Evolutionary conservation across 1,284 basidiomycete genomes (phyloP).

Genomic region (Cryptococcus floricola): DNA sequence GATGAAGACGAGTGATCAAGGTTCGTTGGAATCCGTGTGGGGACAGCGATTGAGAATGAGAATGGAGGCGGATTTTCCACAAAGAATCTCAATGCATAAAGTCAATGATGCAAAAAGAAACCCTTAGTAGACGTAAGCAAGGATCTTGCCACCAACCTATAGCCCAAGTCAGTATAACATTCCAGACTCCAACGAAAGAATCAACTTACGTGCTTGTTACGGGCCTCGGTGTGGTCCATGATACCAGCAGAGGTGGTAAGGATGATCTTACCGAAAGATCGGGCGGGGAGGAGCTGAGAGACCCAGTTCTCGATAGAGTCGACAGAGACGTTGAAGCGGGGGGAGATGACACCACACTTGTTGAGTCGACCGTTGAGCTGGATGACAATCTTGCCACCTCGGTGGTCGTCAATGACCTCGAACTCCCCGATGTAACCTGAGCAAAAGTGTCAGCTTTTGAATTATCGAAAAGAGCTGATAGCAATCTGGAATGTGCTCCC

Average conservation of each 20-base stretch:
- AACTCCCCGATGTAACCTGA: slow-evolving; percentile 98
- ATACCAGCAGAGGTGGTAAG: slow-evolving; percentile 95
- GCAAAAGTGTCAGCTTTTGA: slow-evolving; percentile 5
- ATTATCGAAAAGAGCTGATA: neutral
- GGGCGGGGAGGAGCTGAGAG: slow-evolving; percentile 85
- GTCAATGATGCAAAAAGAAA: slow-evolving; percentile 13
- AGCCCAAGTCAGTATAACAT: neutral
- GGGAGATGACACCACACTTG: slow-evolving; percentile 98
- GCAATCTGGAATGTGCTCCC: slow-evolving; percentile 32
- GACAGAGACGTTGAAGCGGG: slow-evolving; percentile 94
- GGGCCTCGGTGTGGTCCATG: slow-evolving; percentile 98
- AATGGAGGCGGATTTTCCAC: neutral
- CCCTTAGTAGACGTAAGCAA: slow-evolving; percentile 51
- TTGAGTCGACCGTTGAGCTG: slow-evolving; percentile 98
- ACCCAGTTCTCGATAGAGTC: slow-evolving; percentile 63
- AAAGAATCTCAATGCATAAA: slow-evolving; percentile 1
- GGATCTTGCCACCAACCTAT: slow-evolving; percentile 53
- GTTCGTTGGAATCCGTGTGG: no score
- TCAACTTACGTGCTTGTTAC: slow-evolving; percentile 77
- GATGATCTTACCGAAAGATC: slow-evolving; percentile 96
- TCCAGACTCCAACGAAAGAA: neutral
- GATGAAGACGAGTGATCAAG: no score
- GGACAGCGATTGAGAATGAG: no score
- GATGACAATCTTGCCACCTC: slow-evolving; percentile 96
- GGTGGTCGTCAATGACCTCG: slow-evolving; percentile 99